Conservation (phyloP, 257 asterid species). For the Nicotiana obtusifolia region DNA sequence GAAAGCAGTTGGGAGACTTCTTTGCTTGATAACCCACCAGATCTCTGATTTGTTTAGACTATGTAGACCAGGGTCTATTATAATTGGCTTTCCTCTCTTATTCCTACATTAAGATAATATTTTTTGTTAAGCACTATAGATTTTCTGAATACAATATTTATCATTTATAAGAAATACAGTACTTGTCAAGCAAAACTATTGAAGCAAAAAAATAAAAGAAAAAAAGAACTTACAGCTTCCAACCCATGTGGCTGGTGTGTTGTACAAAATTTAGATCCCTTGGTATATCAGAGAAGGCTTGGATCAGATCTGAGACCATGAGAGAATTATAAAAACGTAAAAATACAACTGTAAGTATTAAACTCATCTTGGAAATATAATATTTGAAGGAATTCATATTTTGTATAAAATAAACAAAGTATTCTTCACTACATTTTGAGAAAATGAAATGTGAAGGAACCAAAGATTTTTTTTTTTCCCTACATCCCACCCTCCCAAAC, state of each 20-base stretch:
- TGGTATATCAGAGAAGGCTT: constrained; percentile 69
- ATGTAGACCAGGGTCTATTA: constrained; percentile 83
- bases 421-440: neutral
- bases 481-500: too few relatives aligned
- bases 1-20: constrained; percentile 82
- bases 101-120: constrained; percentile 31
- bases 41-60: constrained; percentile 74
- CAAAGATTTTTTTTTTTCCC: neutral
- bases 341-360: too few relatives aligned
- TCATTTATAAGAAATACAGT: too few relatives aligned
- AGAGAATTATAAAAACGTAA: neutral
- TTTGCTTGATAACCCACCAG: constrained; percentile 89
- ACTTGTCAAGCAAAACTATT: too few relatives aligned
- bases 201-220: too few relatives aligned
- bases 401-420: neutral
- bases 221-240: constrained; percentile 54
- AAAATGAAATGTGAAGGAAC: neutral
- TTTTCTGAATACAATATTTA: neutral
- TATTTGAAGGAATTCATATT: neutral
- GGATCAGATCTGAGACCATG: constrained; percentile 65
- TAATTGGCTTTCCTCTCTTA: constrained; percentile 78
- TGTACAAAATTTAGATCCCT: constrained; percentile 78
- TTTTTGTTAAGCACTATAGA: neutral
- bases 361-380: neutral
- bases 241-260: constrained; percentile 85